phyloP scores from a whole-genome alignment of 2,329 filamentous ascomycete species.

The Claviceps pazoutovae region DNA sequence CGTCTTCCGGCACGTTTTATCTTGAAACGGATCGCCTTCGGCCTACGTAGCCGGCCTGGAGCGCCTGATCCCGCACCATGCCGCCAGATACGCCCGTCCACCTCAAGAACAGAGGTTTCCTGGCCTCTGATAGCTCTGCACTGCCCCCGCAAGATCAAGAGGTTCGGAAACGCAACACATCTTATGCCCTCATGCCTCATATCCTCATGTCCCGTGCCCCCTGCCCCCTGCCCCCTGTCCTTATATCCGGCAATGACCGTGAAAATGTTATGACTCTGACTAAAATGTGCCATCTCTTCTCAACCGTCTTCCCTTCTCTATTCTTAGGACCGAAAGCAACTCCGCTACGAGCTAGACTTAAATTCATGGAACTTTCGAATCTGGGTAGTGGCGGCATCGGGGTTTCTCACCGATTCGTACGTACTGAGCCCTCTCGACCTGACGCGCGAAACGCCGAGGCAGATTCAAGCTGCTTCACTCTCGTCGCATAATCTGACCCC shows the following conservation, averaged over 20 bases:
- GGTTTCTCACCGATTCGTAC: constrained; percentile 39
- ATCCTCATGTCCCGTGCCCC: neutral
- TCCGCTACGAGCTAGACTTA: constrained; percentile 38
- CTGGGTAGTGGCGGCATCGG: constrained; percentile 40
- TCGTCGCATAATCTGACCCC: neutral
- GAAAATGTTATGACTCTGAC: constrained; percentile 2
- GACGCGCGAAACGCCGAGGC: neutral
- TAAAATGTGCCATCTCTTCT: neutral
- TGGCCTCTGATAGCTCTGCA: constrained; percentile 37
- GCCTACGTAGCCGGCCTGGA: neutral
- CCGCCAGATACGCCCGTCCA: constrained; percentile 15
- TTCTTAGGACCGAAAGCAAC: constrained; percentile 33
- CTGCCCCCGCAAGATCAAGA: constrained; percentile 33
- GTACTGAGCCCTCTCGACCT: constrained; percentile 10
- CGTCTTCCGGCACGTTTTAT: neutral
- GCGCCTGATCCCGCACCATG: constrained; percentile 12
- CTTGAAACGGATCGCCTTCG: neutral
- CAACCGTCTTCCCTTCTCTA: neutral
- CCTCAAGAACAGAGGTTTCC: constrained; percentile 33
- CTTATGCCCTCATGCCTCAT: too few relatives aligned
- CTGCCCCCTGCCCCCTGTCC: neutral
- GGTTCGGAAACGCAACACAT: constrained; percentile 17
- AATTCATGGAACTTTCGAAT: constrained; percentile 42
- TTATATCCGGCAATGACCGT: neutral
- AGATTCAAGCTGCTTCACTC: neutral